phyloP scores from a whole-genome alignment of 129 eudicot genomes.

The Flaveria linearis region DNA sequence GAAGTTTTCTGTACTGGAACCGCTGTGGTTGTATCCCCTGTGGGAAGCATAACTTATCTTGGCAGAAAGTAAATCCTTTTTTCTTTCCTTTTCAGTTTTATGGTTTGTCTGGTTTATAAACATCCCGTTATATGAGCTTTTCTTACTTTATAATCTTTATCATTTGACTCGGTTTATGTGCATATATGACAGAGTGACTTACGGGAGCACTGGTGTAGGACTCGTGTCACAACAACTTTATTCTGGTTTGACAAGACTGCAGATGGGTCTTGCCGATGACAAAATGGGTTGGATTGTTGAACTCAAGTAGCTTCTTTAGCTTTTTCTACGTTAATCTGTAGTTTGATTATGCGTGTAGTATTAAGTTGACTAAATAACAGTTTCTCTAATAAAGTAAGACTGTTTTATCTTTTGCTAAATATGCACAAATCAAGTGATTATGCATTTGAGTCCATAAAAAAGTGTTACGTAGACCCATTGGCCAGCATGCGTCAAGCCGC shows the following conservation, averaged over 20 bases:
- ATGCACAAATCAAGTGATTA: not conserved
- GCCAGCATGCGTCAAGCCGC: too few relatives aligned
- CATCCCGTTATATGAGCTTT: not conserved
- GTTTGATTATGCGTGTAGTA: conserved; percentile 14
- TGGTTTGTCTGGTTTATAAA: not conserved
- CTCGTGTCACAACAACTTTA: conserved; percentile 68
- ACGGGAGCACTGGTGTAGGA: conserved; percentile 65
- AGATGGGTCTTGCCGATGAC: conserved; percentile 81
- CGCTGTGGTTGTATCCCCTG: conserved; percentile 85
- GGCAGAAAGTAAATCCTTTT: conserved; percentile 60
- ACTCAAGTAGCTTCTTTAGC: conserved; percentile 51
- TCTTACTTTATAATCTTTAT: conserved; percentile 8
- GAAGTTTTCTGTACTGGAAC: conserved; percentile 94
- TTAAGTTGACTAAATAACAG: not conserved
- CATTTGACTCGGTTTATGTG: not conserved
- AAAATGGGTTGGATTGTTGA: conserved; percentile 68
- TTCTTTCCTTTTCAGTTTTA: conserved; percentile 6
- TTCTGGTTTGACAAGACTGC: conserved; percentile 69
- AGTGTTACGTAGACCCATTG: too few relatives aligned
- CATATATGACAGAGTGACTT: conserved; percentile 56
- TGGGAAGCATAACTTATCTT: conserved; percentile 76
- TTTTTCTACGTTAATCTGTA: conserved; percentile 20
- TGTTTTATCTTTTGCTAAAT: not conserved
- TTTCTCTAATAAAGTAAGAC: not conserved
- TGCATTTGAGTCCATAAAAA: too few relatives aligned